phyloP scores from a whole-genome alignment of 371 early-diverging fungal genomes.

The Rhizopus stolonifer region DNA sequence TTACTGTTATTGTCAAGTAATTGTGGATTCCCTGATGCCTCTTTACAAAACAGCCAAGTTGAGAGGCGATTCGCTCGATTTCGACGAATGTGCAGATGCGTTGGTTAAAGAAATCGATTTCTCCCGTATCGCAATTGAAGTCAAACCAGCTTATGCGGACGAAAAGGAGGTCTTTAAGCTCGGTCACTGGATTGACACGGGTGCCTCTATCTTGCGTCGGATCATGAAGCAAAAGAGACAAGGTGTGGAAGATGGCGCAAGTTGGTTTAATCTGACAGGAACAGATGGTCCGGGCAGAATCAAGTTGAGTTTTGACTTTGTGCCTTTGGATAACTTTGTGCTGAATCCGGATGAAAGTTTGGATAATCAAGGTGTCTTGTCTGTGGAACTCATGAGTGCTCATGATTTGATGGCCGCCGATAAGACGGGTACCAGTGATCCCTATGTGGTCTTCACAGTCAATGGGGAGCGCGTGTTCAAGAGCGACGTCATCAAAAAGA shows the following conservation, averaged over 20 bases:
- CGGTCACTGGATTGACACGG: conserved; percentile 40
- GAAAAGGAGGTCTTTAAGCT: conserved; percentile 38
- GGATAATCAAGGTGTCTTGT: conserved; percentile 57
- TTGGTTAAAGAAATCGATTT: conserved; percentile 66
- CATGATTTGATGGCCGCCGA: conserved; percentile 56
- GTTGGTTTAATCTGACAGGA: conserved; percentile 43
- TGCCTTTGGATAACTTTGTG: conserved; percentile 46
- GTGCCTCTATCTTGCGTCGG: conserved; percentile 32
- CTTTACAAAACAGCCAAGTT: conserved; percentile 43
- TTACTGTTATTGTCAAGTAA: conserved; percentile 36
- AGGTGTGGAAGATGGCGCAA: conserved; percentile 21
- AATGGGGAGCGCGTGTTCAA: conserved; percentile 80
- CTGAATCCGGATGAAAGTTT: conserved; percentile 61
- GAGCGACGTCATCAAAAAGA: conserved; percentile 77
- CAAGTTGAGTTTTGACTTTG: conserved; percentile 52
- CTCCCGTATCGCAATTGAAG: conserved; percentile 54
- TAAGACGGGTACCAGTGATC: conserved; percentile 70
- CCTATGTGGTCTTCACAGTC: conserved; percentile 74
- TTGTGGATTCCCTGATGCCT: conserved; percentile 41
- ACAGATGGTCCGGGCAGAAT: conserved; percentile 41
- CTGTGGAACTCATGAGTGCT: conserved; percentile 47
- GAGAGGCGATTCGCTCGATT: conserved; percentile 30
- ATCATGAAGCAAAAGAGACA: conserved; percentile 30
- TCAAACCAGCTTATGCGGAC: conserved; percentile 38
- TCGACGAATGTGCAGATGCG: conserved; percentile 50